These are phyloP conservation scores for Boechera stricta DNA, from an alignment of 345 rosid genomes.

Conservation along the genomic window DNA sequence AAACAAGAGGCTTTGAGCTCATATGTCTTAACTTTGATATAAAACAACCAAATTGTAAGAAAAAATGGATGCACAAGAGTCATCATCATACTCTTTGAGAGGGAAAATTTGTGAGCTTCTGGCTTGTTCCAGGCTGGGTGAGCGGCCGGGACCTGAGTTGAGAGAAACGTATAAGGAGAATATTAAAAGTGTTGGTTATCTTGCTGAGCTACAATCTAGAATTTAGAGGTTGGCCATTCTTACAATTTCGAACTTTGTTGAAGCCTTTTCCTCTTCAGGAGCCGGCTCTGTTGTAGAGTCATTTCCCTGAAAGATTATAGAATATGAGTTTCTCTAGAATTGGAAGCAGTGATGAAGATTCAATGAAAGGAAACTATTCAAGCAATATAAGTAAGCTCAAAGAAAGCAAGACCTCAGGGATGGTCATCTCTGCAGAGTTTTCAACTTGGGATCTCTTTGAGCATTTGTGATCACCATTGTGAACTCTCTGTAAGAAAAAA, in stretches of 20 bases:
- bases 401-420: slow-evolving; percentile 54
- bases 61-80: slow-evolving; percentile 8
- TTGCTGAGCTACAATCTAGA: background rate
- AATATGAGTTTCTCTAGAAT: slow-evolving; percentile 28
- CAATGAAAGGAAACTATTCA: background rate
- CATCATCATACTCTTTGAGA: slow-evolving; percentile 50
- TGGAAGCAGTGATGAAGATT: background rate
- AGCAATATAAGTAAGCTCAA: slow-evolving; percentile 8
- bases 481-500: slow-evolving; percentile 63
- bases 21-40: background rate
- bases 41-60: background rate
- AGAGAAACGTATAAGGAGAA: slow-evolving; percentile 3
- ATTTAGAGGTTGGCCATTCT: slow-evolving; percentile 29
- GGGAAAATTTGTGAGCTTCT: slow-evolving; percentile 47
- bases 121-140: slow-evolving; percentile 52
- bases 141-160: slow-evolving; percentile 37
- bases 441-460: slow-evolving; percentile 45
- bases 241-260: slow-evolving; percentile 50
- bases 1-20: background rate
- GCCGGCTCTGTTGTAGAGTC: slow-evolving; percentile 49
- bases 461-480: slow-evolving; percentile 75
- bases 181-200: slow-evolving; percentile 9
- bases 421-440: slow-evolving; percentile 53
- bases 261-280: slow-evolving; percentile 37
- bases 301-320: slow-evolving; percentile 46